phyloP scores from a whole-genome alignment of 495 filamentous ascomycete genomes.

The Talaromyces trachyspermus region DNA sequence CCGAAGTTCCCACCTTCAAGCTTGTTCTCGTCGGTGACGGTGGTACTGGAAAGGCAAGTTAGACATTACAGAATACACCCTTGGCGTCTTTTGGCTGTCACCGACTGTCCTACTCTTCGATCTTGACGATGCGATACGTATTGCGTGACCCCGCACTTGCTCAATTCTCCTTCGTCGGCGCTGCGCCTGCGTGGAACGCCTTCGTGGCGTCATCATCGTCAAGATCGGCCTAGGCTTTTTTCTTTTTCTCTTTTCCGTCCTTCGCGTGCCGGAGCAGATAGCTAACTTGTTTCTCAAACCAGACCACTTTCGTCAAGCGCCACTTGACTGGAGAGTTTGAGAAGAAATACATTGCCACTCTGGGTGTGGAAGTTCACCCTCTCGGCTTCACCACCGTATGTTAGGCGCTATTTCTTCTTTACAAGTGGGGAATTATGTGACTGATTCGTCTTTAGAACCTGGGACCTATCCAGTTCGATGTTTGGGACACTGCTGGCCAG shows the following conservation, averaged over 20 bases:
- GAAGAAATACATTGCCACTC: constrained; percentile 99
- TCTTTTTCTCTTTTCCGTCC: neutral
- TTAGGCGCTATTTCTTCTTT: constrained; percentile 32
- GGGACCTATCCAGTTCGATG: constrained; percentile 96
- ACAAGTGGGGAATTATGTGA: constrained; percentile 13
- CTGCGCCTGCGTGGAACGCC: too few relatives aligned
- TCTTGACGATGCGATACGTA: neutral
- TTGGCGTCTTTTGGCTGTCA: neutral
- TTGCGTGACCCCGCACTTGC: constrained; percentile 8
- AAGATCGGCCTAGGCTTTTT: too few relatives aligned
- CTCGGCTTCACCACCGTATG: constrained; percentile 88
- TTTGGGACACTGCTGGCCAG: constrained; percentile 99
- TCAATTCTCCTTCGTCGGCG: neutral
- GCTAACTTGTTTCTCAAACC: constrained; percentile 9
- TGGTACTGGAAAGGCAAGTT: constrained; percentile 97
- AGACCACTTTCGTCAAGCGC: constrained; percentile 99
- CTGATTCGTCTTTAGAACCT: constrained; percentile 60
- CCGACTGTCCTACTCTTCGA: neutral
- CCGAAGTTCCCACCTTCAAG: constrained; percentile 83
- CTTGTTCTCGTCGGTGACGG: constrained; percentile 99
- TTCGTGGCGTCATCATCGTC: neutral
- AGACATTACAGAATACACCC: too few relatives aligned
- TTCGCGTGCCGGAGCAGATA: constrained; percentile 2
- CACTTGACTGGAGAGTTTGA: constrained; percentile 99
- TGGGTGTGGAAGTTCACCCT: constrained; percentile 98